These are phyloP conservation scores for Hypoxylon fragiforme DNA, from an alignment of 495 filamentous ascomycete genomes.

Conservation along the genomic window DNA sequence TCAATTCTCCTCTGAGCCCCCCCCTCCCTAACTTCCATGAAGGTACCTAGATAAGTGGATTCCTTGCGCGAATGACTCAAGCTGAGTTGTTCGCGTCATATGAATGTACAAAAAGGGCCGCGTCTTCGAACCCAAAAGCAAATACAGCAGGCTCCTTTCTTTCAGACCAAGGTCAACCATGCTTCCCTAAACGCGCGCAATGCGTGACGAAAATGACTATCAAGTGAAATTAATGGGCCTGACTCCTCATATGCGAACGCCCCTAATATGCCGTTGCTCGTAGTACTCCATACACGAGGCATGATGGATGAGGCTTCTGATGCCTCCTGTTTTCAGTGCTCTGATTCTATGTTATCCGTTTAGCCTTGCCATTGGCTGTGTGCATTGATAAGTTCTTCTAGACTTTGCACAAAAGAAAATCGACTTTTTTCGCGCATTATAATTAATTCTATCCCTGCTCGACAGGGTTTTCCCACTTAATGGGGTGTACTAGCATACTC, in stretches of 20 bases:
- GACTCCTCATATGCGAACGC: slow-evolving; percentile 38
- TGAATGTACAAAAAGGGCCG: slow-evolving; percentile 31
- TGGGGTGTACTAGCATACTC: slow-evolving; percentile 87
- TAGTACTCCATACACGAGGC: slow-evolving; percentile 28
- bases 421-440: slow-evolving; percentile 15
- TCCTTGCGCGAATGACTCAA: slow-evolving; percentile 12
- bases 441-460: slow-evolving; percentile 39
- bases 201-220: slow-evolving; percentile 6
- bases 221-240: slow-evolving; percentile 19
- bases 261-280: slow-evolving; percentile 27
- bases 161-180: slow-evolving; percentile 1
- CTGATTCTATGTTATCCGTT: slow-evolving; percentile 26
- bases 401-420: slow-evolving; percentile 27
- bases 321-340: slow-evolving; percentile 24
- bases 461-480: slow-evolving; percentile 66
- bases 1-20: not conserved
- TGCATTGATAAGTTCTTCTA: slow-evolving; percentile 21
- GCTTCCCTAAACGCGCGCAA: slow-evolving; percentile 3
- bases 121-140: slow-evolving; percentile 23
- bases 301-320: slow-evolving; percentile 27
- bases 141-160: slow-evolving; percentile 8
- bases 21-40: no score
- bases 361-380: slow-evolving; percentile 14
- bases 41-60: no score
- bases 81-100: slow-evolving; percentile 14